Evolutionary conservation across 1,139 yeast species (phyloP), one percentile per base, ranked within the genome.

Genomic region (Spathaspora sp.): DNA sequence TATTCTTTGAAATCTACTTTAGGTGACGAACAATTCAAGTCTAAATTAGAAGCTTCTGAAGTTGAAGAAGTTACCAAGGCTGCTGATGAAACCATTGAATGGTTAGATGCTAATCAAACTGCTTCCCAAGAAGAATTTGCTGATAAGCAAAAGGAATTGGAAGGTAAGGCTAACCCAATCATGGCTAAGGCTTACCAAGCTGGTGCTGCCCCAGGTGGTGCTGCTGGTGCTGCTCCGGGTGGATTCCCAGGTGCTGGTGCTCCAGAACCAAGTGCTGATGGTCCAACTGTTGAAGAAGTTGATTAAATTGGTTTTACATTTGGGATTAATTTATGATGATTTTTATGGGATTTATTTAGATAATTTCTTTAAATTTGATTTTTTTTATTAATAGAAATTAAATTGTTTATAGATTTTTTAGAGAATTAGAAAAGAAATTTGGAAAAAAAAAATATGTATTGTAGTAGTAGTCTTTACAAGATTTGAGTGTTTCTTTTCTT

Each of bases 251-350:
- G 84, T 58, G 80, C 23, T 20, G 67, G 79, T 58, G 89, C 84
- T 60, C 80, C 82, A 58, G 84, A 80, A 63, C 84, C 82, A 62
- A 83, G 84, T 58, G 80, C 80, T 66, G 89, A 84, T 62, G 93
- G 93, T 63, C 96, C 96, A 73, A 87, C 95, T 65, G 96, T 88
- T 61, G 96, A 88, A 81, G 96, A 88, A 80, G 95, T 88, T 69
- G 96, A 88, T 76, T 88, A 86, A 73, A 58, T 43, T 26, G 31
- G 27, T 34, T 42, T 34, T 36, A 18, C 26, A 13, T 29, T 9
- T 11, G 41, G 44, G 40, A 15, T 41, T 34, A 26, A 17, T 41
- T 41, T 41, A 38, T 41, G 34, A 33, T 41, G 25, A 37, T 41
- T 26, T 37, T 37, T 37, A 20, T 15, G 36, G 36, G 36, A 31